Percentiles rank a stretch among this genome's conserved stretches.
Evolutionary conservation across 2,329 filamentous ascomycete species (phyloP).

Genomic region (Verticillium dahliae): DNA sequence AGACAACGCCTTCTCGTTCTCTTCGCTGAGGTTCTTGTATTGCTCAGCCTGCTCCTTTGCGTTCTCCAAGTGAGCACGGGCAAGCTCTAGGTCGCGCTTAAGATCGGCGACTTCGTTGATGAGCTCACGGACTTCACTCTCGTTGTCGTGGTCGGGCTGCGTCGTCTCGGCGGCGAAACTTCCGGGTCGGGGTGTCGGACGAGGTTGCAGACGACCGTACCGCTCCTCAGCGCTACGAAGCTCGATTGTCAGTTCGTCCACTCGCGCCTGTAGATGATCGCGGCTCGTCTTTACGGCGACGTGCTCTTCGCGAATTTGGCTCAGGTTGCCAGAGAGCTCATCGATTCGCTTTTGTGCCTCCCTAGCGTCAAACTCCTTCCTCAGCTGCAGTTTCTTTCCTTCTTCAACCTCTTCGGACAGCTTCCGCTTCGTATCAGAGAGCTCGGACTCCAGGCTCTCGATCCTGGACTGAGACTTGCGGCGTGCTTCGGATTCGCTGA

Average conservation of each 20-base stretch:
- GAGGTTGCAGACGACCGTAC: conserved; percentile 72
- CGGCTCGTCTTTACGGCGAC: conserved; percentile 79
- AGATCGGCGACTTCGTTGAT: conserved; percentile 78
- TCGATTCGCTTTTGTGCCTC: conserved; percentile 90
- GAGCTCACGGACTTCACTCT: conserved; percentile 70
- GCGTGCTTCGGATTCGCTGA: conserved; percentile 73
- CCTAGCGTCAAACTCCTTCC: conserved; percentile 85
- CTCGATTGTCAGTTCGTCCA: conserved; percentile 84
- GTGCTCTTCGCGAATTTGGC: conserved; percentile 79
- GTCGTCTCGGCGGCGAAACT: conserved; percentile 29
- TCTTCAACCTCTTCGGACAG: conserved; percentile 79
- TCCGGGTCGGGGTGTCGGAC: conserved; percentile 58
- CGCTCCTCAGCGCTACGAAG: conserved; percentile 86
- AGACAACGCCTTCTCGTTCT: conserved; percentile 79
- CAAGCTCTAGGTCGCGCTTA: conserved; percentile 78
- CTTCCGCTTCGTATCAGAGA: conserved; percentile 74
- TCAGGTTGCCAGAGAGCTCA: conserved; percentile 74
- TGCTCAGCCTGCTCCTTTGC: conserved; percentile 76
- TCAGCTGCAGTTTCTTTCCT: conserved; percentile 70
- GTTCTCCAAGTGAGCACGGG: conserved; percentile 72
- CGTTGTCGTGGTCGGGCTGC: conserved; percentile 41
- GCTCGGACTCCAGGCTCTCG: conserved; percentile 72
- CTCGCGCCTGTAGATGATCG: conserved; percentile 81
- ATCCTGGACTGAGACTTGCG: conserved; percentile 73
- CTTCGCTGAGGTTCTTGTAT: conserved; percentile 82